Evolutionary conservation across 257 asterid genomes (phyloP), one percentile per base, ranked within the genome.

Genomic region (Plectranthus barbatus): DNA sequence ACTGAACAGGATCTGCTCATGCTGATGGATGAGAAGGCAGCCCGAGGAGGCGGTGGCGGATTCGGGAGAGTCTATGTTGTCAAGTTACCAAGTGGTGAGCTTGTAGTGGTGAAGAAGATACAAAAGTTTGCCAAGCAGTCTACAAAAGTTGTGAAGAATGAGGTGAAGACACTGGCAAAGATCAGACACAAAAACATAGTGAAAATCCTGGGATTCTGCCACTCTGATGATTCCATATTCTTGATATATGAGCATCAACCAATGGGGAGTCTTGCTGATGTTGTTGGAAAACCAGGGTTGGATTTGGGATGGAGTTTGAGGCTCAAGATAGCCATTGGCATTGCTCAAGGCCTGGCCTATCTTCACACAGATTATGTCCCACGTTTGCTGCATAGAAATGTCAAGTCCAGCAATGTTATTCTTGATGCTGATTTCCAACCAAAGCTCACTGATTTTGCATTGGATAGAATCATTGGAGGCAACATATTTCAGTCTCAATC

Each of bases 321-420:
- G 62, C 44, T 90, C 79, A 84, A 60, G 80, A 85, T 85, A 20
- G 95, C 84, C 24, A 72, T 85, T 31, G 96, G 96, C 19, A 62
- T 83, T 62, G 97, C 95, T 63, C 95, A 81, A 64, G 97, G 87
- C 55, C 77, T 87, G n/a, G 93, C 86, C 10, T 90, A 90, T 76
- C 90, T 90, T 67, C 95, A 90, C 66, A 72, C 60, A 54, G 97
- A 90, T 70, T 90, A 85, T 70, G 60, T 76, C 60, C 96, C 92
- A 4, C 86, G 64, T 79, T 79, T 90, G 70, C 81, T 90, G 40
- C 94, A 86, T 61, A 73, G 87, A 68, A 87, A 90, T 54, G 52
- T 90, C 71, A 90, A 85, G 76, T 82, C 95, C 5, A 79, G 59
- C 6, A 90, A 87, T 33, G 80, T 87, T 56, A 87, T 90, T 71